Evolutionary conservation across 768 basidiomycete genomes (phyloP).

Genomic region (Dentipellis sp.): DNA sequence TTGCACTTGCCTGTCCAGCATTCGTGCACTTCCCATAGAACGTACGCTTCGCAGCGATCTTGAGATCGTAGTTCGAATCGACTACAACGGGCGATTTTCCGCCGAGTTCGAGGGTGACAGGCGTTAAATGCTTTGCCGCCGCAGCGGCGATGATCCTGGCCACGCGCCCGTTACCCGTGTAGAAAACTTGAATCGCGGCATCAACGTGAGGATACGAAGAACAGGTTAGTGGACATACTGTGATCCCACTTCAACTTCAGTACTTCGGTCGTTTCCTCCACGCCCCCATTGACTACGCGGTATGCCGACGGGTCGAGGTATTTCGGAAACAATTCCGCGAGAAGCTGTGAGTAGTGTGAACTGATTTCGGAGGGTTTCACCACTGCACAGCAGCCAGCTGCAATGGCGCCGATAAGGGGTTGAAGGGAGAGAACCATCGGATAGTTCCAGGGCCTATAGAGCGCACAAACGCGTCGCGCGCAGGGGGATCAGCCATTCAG

Average conservation of each 20-base stretch:
- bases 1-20: slow-evolving; percentile 19
- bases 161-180: slow-evolving; percentile 34
- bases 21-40: slow-evolving; percentile 19
- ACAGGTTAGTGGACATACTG: background rate
- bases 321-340: slow-evolving; percentile 46
- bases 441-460: slow-evolving; percentile 56
- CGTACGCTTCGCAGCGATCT: slow-evolving; percentile 16
- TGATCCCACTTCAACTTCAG: slow-evolving; percentile 34
- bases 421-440: slow-evolving; percentile 45
- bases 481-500: background rate
- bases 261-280: slow-evolving; percentile 13
- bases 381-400: slow-evolving; percentile 61
- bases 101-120: slow-evolving; percentile 46
- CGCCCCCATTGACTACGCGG: slow-evolving; percentile 35
- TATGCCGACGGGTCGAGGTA: slow-evolving; percentile 45
- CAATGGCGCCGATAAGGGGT: slow-evolving; percentile 62
- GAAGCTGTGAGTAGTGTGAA: slow-evolving; percentile 37
- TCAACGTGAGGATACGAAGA: too few species aligned
- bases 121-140: slow-evolving; percentile 45
- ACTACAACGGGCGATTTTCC: slow-evolving; percentile 32
- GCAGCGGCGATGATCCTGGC: slow-evolving; percentile 42
- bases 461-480: background rate
- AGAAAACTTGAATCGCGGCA: slow-evolving; percentile 23
- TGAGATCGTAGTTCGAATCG: slow-evolving; percentile 13
- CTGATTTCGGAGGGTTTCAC: slow-evolving; percentile 61